Conservation (phyloP, 2,329 filamentous ascomycete genomes). For the Trichoderma sp. region DNA sequence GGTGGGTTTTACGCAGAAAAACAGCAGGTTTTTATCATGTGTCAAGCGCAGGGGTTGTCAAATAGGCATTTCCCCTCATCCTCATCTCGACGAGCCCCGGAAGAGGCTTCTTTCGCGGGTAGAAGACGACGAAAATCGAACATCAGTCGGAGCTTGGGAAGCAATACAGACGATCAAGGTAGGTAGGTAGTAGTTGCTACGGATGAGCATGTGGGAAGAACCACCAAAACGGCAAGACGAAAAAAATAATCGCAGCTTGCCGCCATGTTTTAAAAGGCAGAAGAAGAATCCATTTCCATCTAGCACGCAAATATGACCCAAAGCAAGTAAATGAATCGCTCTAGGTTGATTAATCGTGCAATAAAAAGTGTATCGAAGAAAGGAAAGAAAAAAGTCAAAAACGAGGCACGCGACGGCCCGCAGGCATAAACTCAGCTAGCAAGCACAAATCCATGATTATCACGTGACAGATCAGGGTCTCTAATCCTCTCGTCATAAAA, state of each 20-base stretch:
- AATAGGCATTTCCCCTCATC: background rate
- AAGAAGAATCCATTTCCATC: slow-evolving; percentile 43
- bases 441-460: slow-evolving; percentile 18
- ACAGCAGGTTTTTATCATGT: slow-evolving; percentile 19
- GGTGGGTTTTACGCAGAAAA: slow-evolving; percentile 14
- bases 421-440: background rate
- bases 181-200: background rate
- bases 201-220: slow-evolving; percentile 36
- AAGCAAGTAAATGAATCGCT: slow-evolving; percentile 51
- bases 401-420: background rate
- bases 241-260: slow-evolving; percentile 24
- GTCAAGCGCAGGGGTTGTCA: background rate
- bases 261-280: slow-evolving; percentile 32
- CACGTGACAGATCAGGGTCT: slow-evolving; percentile 33
- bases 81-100: background rate
- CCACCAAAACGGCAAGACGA: slow-evolving; percentile 34
- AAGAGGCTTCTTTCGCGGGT: background rate
- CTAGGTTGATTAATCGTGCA: slow-evolving; percentile 65
- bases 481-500: background rate
- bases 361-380: slow-evolving; percentile 39
- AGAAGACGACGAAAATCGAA: background rate
- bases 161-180: background rate
- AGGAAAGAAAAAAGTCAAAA: slow-evolving; percentile 31
- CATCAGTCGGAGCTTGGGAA: slow-evolving; percentile 1
- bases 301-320: slow-evolving; percentile 65